Percentiles rank a stretch among this genome's conserved stretches.
phyloP scores from a whole-genome alignment of 1,284 basidiomycete species.

The Phlebopus sp. region DNA sequence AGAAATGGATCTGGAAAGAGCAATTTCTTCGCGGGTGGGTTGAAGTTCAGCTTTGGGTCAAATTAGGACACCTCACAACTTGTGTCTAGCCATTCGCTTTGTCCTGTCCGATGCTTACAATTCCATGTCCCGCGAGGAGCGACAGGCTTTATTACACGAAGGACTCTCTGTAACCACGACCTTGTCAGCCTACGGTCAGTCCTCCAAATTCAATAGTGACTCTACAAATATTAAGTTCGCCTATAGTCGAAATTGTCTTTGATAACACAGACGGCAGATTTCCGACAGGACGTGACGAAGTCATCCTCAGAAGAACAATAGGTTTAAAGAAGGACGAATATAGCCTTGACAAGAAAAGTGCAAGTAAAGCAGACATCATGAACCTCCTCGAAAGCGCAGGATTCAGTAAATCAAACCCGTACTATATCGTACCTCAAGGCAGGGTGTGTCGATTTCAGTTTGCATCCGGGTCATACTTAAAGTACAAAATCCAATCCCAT shows the following conservation, averaged over 20 bases:
- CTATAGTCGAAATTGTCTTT: slow-evolving; percentile 78
- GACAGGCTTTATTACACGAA: slow-evolving; percentile 90
- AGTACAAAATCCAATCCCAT: slow-evolving; percentile 4
- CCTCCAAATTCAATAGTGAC: slow-evolving; percentile 1
- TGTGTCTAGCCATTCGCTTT: slow-evolving; percentile 83
- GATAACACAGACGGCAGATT: slow-evolving; percentile 91
- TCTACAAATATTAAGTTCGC: slow-evolving; percentile 18
- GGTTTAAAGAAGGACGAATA: slow-evolving; percentile 99
- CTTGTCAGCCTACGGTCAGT: slow-evolving; percentile 85
- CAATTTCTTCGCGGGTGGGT: slow-evolving; percentile 90
- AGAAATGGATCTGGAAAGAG: slow-evolving; percentile 96
- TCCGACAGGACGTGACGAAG: slow-evolving; percentile 82
- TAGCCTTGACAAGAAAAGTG: slow-evolving; percentile 92
- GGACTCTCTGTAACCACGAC: slow-evolving; percentile 88
- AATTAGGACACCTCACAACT: not conserved
- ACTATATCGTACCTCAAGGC: slow-evolving; percentile 99
- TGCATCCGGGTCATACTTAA: not conserved
- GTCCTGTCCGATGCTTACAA: slow-evolving; percentile 98
- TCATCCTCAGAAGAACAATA: slow-evolving; percentile 89
- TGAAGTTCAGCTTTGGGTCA: not conserved
- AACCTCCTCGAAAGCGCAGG: slow-evolving; percentile 93
- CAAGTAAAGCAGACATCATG: slow-evolving; percentile 97
- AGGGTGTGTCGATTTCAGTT: slow-evolving; percentile 55
- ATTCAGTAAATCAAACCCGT: slow-evolving; percentile 96
- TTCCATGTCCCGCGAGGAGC: slow-evolving; percentile 91